Evolutionary conservation across 2,329 filamentous ascomycete genomes (phyloP), one percentile per base, ranked within the genome.

Genomic region (Massarina eburnea): DNA sequence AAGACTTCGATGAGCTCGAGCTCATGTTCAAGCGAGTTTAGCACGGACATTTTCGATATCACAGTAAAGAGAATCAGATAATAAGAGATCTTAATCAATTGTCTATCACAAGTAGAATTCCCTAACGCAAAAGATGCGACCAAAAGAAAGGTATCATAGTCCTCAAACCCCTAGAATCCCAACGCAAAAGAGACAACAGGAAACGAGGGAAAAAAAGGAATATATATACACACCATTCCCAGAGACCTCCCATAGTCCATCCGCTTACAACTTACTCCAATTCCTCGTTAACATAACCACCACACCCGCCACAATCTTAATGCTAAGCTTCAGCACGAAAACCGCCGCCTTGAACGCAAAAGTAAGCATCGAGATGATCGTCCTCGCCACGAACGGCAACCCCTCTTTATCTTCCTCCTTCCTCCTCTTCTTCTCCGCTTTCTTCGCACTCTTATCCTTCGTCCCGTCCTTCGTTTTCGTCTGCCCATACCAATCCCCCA

Each of bases 301-400:
- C 6, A 74, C 56, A 3, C 65, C 67, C 27, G 68, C 59, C 17
- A 74, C 60, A 29, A 73, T 59, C 62, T 72, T 75, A 18, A 76
- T 64, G 2, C 61, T 65, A 14, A 74, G 59, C 39, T 65, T 65
- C 6, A 76, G 43, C 34, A 75, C 63, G 49, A 68, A 74, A 2
- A 75, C 68, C 2, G 72, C 63, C 1, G 67, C 62, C 55, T 73
- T 75, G 43, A 76, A 69, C 4, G 62, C 65, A 51, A 76, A 67
- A 0, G 66, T 70, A 26, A 75, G 46, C 19, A 76, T 49, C 1
- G 58, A 58, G 4, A 77, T 62, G 4, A 74, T 59, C 2, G 65
- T 69, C 24, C 70, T 59, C 17, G 71, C 66, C 10, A 74, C 50
- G 21, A 67, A 60, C 10, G 71, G 71, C 30, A 76, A 45, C 43